Percentiles rank a stretch among this genome's conserved stretches.
These are phyloP conservation scores for Hibiscus syriacus DNA, from an alignment of 345 rosid species.

Conservation along the genomic window DNA sequence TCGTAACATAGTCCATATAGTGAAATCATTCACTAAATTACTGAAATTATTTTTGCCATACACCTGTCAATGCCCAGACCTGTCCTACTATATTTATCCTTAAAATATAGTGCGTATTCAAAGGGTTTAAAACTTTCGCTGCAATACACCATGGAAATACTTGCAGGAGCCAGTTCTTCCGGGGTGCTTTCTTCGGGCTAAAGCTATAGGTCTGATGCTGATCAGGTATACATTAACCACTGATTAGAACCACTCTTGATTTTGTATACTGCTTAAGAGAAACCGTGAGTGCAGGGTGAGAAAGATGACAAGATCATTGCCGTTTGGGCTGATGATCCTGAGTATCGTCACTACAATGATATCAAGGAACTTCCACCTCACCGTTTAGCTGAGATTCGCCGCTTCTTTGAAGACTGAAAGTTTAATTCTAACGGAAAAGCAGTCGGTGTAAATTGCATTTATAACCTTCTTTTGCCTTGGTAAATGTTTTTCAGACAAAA, in stretches of 20 bases:
- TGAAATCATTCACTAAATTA: neutral
- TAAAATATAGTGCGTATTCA: neutral
- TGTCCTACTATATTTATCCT: neutral
- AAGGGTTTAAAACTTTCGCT: neutral
- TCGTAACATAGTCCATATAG: neutral
- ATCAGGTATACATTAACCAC: constrained; percentile 45
- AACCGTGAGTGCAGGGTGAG: constrained; percentile 58
- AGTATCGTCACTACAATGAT: constrained; percentile 82
- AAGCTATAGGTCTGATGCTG: constrained; percentile 98
- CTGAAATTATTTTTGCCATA: neutral
- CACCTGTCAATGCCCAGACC: neutral
- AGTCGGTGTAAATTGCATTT: neutral
- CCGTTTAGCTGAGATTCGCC: constrained; percentile 94
- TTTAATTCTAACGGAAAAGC: constrained; percentile 11
- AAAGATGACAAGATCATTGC: constrained; percentile 99
- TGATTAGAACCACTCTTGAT: constrained; percentile 6
- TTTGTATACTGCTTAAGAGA: neutral
- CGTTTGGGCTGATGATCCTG: constrained; percentile 98
- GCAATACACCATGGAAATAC: neutral
- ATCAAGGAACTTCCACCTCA: constrained; percentile 94
- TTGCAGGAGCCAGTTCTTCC: constrained; percentile 93
- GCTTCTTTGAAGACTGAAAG: constrained; percentile 95
- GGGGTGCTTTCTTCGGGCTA: constrained; percentile 93
- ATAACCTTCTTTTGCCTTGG: constrained; percentile 14
- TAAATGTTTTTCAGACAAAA: constrained; percentile 60